A percentile compares a stretch with the other conserved stretches of the same genome.
Evolutionary conservation across 768 basidiomycete species (phyloP).

Genomic region (Suillus plorans): DNA sequence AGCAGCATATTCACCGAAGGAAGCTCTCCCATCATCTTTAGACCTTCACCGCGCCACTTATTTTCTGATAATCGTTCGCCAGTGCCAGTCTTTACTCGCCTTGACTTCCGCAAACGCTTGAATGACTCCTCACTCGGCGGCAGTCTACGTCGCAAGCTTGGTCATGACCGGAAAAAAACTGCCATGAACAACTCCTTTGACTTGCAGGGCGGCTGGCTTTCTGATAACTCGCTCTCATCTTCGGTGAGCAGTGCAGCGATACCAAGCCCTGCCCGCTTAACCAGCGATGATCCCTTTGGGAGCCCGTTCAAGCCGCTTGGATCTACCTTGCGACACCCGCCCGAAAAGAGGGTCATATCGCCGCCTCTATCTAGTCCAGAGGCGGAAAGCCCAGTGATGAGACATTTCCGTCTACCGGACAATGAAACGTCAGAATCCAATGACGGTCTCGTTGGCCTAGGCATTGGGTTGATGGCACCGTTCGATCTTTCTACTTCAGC

Average conservation of each 20-base stretch:
- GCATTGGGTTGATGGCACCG: conserved; percentile 49
- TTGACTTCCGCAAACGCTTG: conserved; percentile 34
- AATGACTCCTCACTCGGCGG: conserved; percentile 50
- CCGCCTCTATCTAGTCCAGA: conserved; percentile 26
- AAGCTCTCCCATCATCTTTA: conserved; percentile 40
- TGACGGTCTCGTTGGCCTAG: conserved; percentile 35
- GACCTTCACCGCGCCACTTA: conserved; percentile 40
- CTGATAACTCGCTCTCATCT: conserved; percentile 31
- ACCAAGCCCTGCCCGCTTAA: conserved; percentile 27
- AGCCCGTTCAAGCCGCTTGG: conserved; percentile 41
- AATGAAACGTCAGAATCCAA: conserved; percentile 29
- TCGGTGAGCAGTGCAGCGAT: conserved; percentile 15
- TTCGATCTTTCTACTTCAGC: conserved; percentile 43
- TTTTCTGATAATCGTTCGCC: conserved; percentile 37
- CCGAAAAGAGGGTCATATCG: conserved; percentile 14
- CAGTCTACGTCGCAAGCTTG: conserved; percentile 27
- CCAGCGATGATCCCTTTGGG: conserved; percentile 46
- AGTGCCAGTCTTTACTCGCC: conserved; percentile 28
- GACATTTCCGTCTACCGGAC: conserved; percentile 25
- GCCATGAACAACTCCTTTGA: conserved; percentile 27
- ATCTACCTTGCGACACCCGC: not conserved
- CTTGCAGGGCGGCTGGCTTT: conserved; percentile 28
- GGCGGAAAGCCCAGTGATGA: conserved; percentile 53
- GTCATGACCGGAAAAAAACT: conserved; percentile 27
- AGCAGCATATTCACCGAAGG: conserved; percentile 19